Evolutionary conservation across 164 flowering plant genomes (phyloP).

Genomic region (Saururus chinensis): DNA sequence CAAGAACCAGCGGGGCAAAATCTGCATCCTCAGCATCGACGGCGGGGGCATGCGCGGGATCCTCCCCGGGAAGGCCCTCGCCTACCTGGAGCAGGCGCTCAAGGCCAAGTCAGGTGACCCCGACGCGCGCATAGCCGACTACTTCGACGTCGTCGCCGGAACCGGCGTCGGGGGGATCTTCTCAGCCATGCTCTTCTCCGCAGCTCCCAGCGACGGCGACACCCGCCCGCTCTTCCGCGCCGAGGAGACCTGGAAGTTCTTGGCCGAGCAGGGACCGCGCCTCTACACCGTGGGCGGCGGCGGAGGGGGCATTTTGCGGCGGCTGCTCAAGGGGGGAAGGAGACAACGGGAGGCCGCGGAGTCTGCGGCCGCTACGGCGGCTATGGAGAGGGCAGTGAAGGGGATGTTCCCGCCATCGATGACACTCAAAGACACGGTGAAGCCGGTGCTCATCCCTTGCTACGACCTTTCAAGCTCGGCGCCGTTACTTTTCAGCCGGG

Average conservation of each 20-base stretch:
- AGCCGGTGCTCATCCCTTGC: conserved; percentile 88
- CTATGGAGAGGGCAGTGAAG: conserved; percentile 48
- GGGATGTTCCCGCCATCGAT: conserved; percentile 42
- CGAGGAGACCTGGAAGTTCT: conserved; percentile 74
- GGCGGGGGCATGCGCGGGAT: conserved; percentile 86
- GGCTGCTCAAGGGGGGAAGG: conserved; percentile 17
- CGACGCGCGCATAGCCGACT: conserved; percentile 81
- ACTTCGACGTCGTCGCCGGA: conserved; percentile 87
- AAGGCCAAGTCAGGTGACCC: conserved; percentile 65
- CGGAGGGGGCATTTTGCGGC: conserved; percentile 21
- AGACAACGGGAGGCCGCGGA: background rate
- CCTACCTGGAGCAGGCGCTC: conserved; percentile 65
- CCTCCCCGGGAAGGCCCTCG: conserved; percentile 66
- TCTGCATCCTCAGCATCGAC: conserved; percentile 79
- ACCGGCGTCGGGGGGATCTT: conserved; percentile 86
- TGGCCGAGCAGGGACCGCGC: conserved; percentile 43
- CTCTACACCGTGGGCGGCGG: conserved; percentile 14
- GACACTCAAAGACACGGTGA: conserved; percentile 74
- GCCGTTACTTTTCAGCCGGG: conserved; percentile 85
- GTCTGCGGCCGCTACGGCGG: conserved; percentile 21
- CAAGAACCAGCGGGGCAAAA: conserved; percentile 82
- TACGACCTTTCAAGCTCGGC: conserved; percentile 83
- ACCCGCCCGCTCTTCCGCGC: conserved; percentile 56
- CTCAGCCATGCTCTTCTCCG: conserved; percentile 78
- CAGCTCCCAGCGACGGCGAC: conserved; percentile 29